These are phyloP conservation scores for Hypoxylon sp. DNA, from an alignment of 2,329 filamentous ascomycete species.

Conservation along the genomic window DNA sequence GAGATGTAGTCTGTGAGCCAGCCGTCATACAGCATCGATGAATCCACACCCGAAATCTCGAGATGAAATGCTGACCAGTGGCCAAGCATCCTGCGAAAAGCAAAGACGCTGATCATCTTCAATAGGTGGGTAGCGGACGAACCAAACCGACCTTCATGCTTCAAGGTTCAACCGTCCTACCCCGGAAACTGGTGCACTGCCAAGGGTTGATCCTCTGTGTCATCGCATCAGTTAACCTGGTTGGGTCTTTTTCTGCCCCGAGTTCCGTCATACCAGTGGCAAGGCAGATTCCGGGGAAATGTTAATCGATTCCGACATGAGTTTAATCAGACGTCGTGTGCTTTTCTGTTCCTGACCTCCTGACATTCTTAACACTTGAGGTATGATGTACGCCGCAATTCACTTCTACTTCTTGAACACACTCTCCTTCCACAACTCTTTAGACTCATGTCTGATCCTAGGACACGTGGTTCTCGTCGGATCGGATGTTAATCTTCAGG, in stretches of 20 bases:
- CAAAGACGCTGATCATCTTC: background rate
- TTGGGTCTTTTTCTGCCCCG: conserved; percentile 6
- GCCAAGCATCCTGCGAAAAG: background rate
- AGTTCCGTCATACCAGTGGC: background rate
- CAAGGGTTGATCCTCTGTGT: conserved; percentile 12
- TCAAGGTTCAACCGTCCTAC: conserved; percentile 8
- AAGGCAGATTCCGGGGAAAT: conserved; percentile 20
- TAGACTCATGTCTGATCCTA: background rate
- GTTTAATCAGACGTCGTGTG: conserved; percentile 35
- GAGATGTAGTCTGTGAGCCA: conserved; percentile 1
- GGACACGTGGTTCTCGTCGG: background rate
- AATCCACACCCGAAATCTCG: background rate
- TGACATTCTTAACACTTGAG: background rate
- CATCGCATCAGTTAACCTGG: background rate
- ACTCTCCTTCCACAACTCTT: background rate
- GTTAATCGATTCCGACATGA: conserved; percentile 22
- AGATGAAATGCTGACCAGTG: background rate
- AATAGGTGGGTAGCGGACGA: background rate
- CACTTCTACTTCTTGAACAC: background rate
- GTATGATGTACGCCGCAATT: background rate
- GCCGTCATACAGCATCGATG: background rate
- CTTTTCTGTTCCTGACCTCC: background rate
- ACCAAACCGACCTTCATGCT: background rate
- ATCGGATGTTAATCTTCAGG: background rate
- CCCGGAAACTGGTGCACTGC: background rate